Percentiles rank a stretch among this genome's conserved stretches.
These are phyloP conservation scores for Candida labiduridarum DNA, from an alignment of 1,139 yeast genomes.

Conservation along the genomic window DNA sequence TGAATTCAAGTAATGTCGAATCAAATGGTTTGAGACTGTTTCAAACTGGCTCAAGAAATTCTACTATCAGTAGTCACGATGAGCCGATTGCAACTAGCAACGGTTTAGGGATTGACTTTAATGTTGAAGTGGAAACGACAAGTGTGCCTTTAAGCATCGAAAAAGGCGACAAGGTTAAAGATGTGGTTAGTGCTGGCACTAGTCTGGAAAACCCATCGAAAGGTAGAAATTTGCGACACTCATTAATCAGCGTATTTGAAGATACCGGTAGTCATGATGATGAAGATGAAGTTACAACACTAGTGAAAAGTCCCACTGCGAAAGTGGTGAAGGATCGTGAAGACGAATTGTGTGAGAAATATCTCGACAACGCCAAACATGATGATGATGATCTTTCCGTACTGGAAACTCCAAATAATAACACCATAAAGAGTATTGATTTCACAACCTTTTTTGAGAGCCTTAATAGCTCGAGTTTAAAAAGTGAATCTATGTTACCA, in stretches of 20 bases:
- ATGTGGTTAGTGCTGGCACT: slow-evolving; percentile 19
- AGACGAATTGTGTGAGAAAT: neutral
- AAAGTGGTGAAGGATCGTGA: neutral
- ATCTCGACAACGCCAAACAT: neutral
- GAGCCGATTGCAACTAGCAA: slow-evolving; percentile 10
- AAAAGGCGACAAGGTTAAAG: slow-evolving; percentile 33
- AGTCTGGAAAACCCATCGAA: slow-evolving; percentile 9
- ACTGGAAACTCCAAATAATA: neutral
- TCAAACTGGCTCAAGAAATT: slow-evolving; percentile 18
- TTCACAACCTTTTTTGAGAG: slow-evolving; percentile 10
- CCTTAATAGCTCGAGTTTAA: slow-evolving; percentile 11
- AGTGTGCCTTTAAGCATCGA: slow-evolving; percentile 38
- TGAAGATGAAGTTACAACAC: slow-evolving; percentile 20
- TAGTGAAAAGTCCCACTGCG: slow-evolving; percentile 10
- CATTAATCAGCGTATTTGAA: slow-evolving; percentile 18
- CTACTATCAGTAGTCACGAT: slow-evolving; percentile 6
- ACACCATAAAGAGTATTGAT: slow-evolving; percentile 7
- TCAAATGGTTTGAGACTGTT: slow-evolving; percentile 23
- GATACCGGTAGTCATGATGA: slow-evolving; percentile 19
- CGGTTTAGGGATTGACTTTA: slow-evolving; percentile 41
- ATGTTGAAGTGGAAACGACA: slow-evolving; percentile 32
- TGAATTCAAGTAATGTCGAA: slow-evolving; percentile 7
- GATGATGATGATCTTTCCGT: neutral
- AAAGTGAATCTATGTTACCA: slow-evolving; percentile 26
- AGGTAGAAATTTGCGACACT: slow-evolving; percentile 17